Base-by-base conservation (phyloP, 306 rosid species). In the Luffa acutangula region DNA sequence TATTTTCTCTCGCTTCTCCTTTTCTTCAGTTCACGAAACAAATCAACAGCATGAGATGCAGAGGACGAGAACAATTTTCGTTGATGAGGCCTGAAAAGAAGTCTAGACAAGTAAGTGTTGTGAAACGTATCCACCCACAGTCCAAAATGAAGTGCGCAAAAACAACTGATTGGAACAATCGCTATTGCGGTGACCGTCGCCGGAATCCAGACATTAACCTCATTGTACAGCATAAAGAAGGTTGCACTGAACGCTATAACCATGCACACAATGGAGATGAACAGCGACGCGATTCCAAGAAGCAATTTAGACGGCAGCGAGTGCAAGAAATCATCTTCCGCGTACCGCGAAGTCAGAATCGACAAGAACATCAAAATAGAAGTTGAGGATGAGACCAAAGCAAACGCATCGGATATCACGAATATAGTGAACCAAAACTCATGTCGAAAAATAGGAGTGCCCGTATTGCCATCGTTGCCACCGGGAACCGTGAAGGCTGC, bases 231-330 rank as follows among this genome's bases (percentile, higher is more conserved):
- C 36, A 69, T 42, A 43, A 42, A 69, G 36, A 69, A 69, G 17
- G 75, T 69, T 11, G 54, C 75, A 69, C 54, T n/a, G 18, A 69
- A 69, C n/a, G 75, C 75, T 20, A 69, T 46, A 43, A 69, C 54
- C 75, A 69, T 69, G 36, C 75, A 69, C 36, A 69, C 75, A 9
- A 69, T 69, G 33, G 75, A 69, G 36, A 69, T 43, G 75, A 69
- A 69, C 18, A 69, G 9, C 9, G 75, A 42, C 17, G 75, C 75
- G 1, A 69, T 21, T 20, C 75, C 75, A 20, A 69, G 21, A 1
- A 69, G 75, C 31, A 67, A 9, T 1, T 43, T 41, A 0, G 74
- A 67, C 1, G 74, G 74, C 8, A 67, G 17, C 2, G 74, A 67
- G 51, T 67, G 33, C 74, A 67, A 17, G 74, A 67, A 67, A 67